A percentile compares a stretch with the other conserved stretches of the same genome.
Evolutionary conservation across 306 rosid species (phyloP).

Genomic region (Quercus rubra): DNA sequence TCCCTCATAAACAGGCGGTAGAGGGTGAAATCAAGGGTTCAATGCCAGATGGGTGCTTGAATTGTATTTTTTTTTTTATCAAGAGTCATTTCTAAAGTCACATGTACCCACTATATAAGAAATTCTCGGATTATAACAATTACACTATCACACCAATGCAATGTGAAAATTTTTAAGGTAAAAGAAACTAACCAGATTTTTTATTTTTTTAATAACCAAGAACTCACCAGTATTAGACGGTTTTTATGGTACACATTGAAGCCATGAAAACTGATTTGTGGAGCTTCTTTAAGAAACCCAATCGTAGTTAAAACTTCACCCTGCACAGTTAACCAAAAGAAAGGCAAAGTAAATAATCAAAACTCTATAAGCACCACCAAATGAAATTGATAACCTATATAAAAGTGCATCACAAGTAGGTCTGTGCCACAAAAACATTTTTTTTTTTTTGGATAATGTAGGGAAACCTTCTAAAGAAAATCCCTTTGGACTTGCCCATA

Average conservation of each 20-base stretch:
- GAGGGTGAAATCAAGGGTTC: not conserved
- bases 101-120: not conserved
- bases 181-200: no score
- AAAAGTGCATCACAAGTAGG: not conserved
- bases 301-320: constrained; percentile 66
- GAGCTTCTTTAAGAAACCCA: constrained; percentile 95
- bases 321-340: constrained; percentile 35
- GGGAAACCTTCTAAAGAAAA: no score
- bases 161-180: not conserved
- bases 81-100: not conserved
- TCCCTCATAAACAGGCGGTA: not conserved
- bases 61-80: not conserved
- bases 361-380: not conserved
- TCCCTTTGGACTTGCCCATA: no score
- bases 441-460: no score
- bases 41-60: not conserved
- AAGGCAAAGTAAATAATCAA: constrained; percentile 1
- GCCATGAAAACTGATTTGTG: constrained; percentile 65
- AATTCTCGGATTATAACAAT: not conserved
- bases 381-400: constrained; percentile 1
- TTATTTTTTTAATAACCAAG: not conserved
- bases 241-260: constrained; percentile 91
- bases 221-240: constrained; percentile 78
- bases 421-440: not conserved
- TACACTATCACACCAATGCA: not conserved